These are phyloP conservation scores for Hanseniaspora gamundiae DNA, from an alignment of 1,139 yeast genomes.

Conservation along the genomic window DNA sequence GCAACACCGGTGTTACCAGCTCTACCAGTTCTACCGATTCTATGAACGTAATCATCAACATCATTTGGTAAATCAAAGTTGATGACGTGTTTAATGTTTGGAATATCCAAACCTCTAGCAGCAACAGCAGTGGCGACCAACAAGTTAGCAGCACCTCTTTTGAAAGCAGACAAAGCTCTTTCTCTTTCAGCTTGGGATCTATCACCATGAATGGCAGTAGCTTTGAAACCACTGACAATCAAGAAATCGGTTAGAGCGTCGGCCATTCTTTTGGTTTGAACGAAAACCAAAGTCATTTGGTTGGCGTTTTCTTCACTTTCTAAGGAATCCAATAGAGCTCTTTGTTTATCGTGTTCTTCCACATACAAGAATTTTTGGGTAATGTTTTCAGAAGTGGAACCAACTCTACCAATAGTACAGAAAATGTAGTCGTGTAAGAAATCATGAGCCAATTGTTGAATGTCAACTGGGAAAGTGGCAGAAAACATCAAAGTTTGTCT, in stretches of 20 bases:
- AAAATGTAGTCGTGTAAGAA: slow-evolving; percentile 91
- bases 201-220: slow-evolving; percentile 98
- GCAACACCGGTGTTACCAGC: slow-evolving; percentile 99
- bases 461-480: slow-evolving; percentile 97
- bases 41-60: slow-evolving; percentile 96
- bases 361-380: slow-evolving; percentile 89
- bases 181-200: slow-evolving; percentile 97
- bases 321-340: slow-evolving; percentile 80
- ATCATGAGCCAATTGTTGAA: slow-evolving; percentile 93
- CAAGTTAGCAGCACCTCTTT: slow-evolving; percentile 46
- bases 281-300: slow-evolving; percentile 74
- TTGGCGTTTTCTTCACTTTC: slow-evolving; percentile 62
- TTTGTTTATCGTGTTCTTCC: slow-evolving; percentile 90
- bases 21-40: slow-evolving; percentile 99
- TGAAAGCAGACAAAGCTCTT: slow-evolving; percentile 68
- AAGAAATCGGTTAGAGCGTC: slow-evolving; percentile 89
- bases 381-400: slow-evolving; percentile 94
- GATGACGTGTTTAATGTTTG: slow-evolving; percentile 94
- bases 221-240: slow-evolving; percentile 82
- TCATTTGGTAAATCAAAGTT: slow-evolving; percentile 95
- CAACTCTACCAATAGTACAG: slow-evolving; percentile 96
- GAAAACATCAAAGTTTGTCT: slow-evolving; percentile 98
- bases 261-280: slow-evolving; percentile 98
- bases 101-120: slow-evolving; percentile 96
- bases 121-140: slow-evolving; percentile 93